These are phyloP conservation scores for Carex kokanica DNA, from an alignment of 176 grass and related monocot genomes.

Conservation along the genomic window DNA sequence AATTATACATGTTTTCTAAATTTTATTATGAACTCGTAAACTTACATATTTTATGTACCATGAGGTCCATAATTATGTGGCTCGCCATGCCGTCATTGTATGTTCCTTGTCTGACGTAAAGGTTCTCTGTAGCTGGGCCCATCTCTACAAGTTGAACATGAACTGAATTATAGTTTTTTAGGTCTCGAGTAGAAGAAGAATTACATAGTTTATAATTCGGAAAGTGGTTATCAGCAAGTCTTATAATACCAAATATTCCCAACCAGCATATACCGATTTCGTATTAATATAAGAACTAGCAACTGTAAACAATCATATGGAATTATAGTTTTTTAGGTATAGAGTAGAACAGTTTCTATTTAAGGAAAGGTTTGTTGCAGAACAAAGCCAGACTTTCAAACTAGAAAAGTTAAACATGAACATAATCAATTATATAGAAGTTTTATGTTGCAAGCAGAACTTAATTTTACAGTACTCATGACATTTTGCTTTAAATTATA, in stretches of 20 bases:
- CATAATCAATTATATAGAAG: too few relatives aligned
- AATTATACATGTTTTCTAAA: not conserved
- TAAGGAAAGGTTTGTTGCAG: not conserved
- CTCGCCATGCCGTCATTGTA: not conserved
- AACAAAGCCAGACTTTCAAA: too few relatives aligned
- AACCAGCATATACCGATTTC: not conserved
- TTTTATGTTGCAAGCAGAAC: too few relatives aligned
- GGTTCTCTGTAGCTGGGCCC: not conserved
- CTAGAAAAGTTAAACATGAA: too few relatives aligned
- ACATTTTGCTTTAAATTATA: too few relatives aligned
- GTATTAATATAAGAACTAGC: not conserved
- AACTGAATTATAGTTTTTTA: too few relatives aligned
- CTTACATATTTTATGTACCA: too few relatives aligned
- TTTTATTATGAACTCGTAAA: not conserved
- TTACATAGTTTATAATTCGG: not conserved
- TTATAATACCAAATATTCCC: not conserved
- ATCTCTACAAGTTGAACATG: too few relatives aligned
- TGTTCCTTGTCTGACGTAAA: not conserved
- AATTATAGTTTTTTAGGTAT: not conserved
- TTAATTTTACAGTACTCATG: too few relatives aligned
- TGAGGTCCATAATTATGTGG: not conserved
- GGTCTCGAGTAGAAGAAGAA: too few relatives aligned
- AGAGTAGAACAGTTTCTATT: not conserved
- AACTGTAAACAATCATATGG: not conserved
- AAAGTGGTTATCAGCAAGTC: not conserved